Evolutionary conservation across 345 rosid species (phyloP).

Genomic region (Sonneratia caseolaris): DNA sequence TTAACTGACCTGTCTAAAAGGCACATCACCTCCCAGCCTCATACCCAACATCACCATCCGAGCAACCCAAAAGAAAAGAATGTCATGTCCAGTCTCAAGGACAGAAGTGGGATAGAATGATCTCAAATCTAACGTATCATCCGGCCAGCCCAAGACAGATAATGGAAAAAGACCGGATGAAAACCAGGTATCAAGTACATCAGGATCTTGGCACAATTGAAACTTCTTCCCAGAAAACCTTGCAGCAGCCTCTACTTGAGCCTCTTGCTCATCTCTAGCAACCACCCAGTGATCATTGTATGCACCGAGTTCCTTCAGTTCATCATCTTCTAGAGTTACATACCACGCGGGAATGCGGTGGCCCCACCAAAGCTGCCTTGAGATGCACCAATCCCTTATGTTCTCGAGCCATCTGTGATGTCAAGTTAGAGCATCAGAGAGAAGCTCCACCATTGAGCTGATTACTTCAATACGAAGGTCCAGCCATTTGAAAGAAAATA

Average conservation of each 20-base stretch:
- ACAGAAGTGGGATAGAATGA: conserved; percentile 87
- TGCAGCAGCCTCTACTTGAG: conserved; percentile 41
- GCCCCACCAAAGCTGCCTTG: conserved; percentile 99
- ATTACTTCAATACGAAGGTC: not conserved
- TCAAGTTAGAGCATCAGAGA: conserved; percentile 9
- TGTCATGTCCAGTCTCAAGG: conserved; percentile 95
- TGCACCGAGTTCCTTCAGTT: conserved; percentile 58
- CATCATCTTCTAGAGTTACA: conserved; percentile 67
- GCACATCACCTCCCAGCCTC: conserved; percentile 77
- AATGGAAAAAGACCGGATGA: conserved; percentile 88
- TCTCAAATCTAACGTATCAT: conserved; percentile 76
- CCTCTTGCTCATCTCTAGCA: conserved; percentile 66
- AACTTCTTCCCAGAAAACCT: conserved; percentile 65
- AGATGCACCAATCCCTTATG: conserved; percentile 93
- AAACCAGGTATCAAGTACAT: conserved; percentile 98
- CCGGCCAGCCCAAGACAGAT: conserved; percentile 89
- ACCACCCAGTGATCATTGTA: conserved; percentile 86
- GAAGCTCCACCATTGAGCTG: not conserved
- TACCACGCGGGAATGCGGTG: conserved; percentile 96
- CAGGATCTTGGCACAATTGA: conserved; percentile 74
- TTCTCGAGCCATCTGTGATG: conserved; percentile 87
- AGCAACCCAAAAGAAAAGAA: conserved; percentile 96
- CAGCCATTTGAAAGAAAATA: not conserved
- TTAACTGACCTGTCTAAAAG: conserved; percentile 61
- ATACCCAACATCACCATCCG: conserved; percentile 95